Evolutionary conservation across 106 monocot genomes (phyloP), one percentile per base, ranked within the genome.

Genomic region (Phalaenopsis aphrodite): DNA sequence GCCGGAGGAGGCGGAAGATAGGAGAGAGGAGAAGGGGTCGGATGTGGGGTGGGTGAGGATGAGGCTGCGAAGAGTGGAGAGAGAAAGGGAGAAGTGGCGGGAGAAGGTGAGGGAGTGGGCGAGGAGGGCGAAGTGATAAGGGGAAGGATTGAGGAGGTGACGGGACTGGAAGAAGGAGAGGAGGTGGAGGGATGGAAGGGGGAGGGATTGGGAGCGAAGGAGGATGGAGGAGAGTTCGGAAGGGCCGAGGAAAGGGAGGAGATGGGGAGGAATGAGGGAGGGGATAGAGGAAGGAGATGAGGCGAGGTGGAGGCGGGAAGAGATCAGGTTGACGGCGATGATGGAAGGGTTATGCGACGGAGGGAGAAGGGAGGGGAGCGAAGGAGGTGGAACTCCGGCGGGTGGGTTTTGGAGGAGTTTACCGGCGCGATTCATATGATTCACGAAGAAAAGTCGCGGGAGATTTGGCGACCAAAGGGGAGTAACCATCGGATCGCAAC

Each of bases 61-160:
- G 69, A 92, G 52, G 48, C 83, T 78, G 15, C 87, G 82, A 80
- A 95, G 86, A 37, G 78, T 49, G n/a, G 14, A 43, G 69, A 84
- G 88, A 43, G 89, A 84, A 21, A 81, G 86, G 68, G 82, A 52
- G 82, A 83, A 87, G 16, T 57, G 78, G 38, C 78, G 64, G 72
- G 89, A 87, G 83, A 58, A 82, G 78, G 92, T 45, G 84, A 95
- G 90, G 77, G 82, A 71, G 84, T 87, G 89, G 67, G 80, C 61
- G 65, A 91, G 64, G 87, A 91, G 36, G 78, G 83, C 81, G 78
- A 83, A 86, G 84, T 75, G 71, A 56, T 83, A 21, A 38, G 88
- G 79, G 46, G 87, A 56, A 46, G 77, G 64, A 23, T 75, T 42
- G 46, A 19, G 48, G 43, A 14, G 36, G 79, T 49, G 68, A 56